Percentiles rank a stretch among this genome's conserved stretches.
phyloP scores from a whole-genome alignment of 1,284 basidiomycete genomes.

The Melampsora medusae region DNA sequence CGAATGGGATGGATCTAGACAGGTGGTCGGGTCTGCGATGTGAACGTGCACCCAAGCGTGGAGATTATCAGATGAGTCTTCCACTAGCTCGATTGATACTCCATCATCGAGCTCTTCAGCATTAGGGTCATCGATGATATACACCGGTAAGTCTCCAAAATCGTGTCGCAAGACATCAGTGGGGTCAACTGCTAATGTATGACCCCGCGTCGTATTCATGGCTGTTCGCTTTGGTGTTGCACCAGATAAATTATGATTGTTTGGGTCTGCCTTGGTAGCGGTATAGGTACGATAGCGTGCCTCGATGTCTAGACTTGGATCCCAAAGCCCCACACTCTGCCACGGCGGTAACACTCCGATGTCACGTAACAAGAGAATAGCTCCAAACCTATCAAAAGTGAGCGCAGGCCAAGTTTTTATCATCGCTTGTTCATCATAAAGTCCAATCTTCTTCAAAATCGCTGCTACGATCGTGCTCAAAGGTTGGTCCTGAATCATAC shows the following conservation, averaged over 20 bases:
- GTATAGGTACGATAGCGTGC: constrained; percentile 1
- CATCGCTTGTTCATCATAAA: constrained; percentile 41
- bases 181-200: constrained; percentile 48
- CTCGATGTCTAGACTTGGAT: constrained; percentile 37
- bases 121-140: constrained; percentile 77
- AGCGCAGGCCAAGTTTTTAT: constrained; percentile 39
- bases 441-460: constrained; percentile 39
- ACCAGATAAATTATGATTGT: not conserved
- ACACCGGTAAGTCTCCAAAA: constrained; percentile 77
- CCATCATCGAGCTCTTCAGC: constrained; percentile 95
- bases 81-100: constrained; percentile 68
- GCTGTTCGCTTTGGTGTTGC: not conserved
- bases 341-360: constrained; percentile 37
- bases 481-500: constrained; percentile 45
- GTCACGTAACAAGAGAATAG: constrained; percentile 38
- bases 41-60: constrained; percentile 82
- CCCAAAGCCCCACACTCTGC: constrained; percentile 45
- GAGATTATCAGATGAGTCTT: constrained; percentile 44
- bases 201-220: constrained; percentile 29
- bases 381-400: constrained; percentile 44
- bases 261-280: not conserved
- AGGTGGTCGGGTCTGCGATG: constrained; percentile 84
- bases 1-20: constrained; percentile 69
- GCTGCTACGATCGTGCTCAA: constrained; percentile 36
- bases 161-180: constrained; percentile 71